A percentile compares a stretch with the other conserved stretches of the same genome.
These are phyloP conservation scores for Aspergillus persii DNA, from an alignment of 2,329 filamentous ascomycete species.

Conservation along the genomic window DNA sequence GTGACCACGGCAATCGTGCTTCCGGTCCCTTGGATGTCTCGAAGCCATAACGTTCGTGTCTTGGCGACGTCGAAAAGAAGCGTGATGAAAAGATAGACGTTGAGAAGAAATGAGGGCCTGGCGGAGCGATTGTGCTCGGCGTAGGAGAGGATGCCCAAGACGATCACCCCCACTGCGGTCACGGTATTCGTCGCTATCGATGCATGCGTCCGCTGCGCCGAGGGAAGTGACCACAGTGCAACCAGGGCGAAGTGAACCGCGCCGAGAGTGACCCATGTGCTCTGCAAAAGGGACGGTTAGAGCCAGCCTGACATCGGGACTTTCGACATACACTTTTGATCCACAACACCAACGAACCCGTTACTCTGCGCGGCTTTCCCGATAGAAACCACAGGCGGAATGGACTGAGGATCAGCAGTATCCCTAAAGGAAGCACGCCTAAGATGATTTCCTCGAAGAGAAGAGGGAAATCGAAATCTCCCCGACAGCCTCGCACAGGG, in stretches of 20 bases:
- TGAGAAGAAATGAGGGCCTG: conserved; percentile 49
- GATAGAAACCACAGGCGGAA: conserved; percentile 37
- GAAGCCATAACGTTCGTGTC: conserved; percentile 46
- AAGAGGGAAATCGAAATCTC: conserved; percentile 46
- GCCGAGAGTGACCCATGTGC: conserved; percentile 30
- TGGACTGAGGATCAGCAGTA: conserved; percentile 36
- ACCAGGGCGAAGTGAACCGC: conserved; percentile 39
- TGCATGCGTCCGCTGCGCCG: conserved; percentile 30
- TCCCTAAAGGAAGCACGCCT: conserved; percentile 34
- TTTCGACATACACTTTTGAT: conserved; percentile 36
- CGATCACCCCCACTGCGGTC: conserved; percentile 25
- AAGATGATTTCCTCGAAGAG: conserved; percentile 47
- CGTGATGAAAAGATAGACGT: conserved; percentile 47
- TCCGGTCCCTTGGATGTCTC: conserved; percentile 25
- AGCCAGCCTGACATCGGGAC: background rate
- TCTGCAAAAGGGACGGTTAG: conserved; percentile 17
- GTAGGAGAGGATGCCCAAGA: conserved; percentile 44
- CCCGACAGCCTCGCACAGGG: conserved; percentile 35
- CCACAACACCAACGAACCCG: conserved; percentile 28
- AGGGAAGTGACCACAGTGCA: conserved; percentile 36
- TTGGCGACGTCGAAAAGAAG: conserved; percentile 48
- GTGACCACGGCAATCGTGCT: conserved; percentile 43
- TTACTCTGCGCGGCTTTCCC: conserved; percentile 35
- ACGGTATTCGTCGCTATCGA: conserved; percentile 36
- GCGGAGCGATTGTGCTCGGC: conserved; percentile 48